Percentiles rank a stretch among this genome's conserved stretches.
These are phyloP conservation scores for Colletotrichum orchidophilum DNA, from an alignment of 2,329 filamentous ascomycete species.

Conservation along the genomic window DNA sequence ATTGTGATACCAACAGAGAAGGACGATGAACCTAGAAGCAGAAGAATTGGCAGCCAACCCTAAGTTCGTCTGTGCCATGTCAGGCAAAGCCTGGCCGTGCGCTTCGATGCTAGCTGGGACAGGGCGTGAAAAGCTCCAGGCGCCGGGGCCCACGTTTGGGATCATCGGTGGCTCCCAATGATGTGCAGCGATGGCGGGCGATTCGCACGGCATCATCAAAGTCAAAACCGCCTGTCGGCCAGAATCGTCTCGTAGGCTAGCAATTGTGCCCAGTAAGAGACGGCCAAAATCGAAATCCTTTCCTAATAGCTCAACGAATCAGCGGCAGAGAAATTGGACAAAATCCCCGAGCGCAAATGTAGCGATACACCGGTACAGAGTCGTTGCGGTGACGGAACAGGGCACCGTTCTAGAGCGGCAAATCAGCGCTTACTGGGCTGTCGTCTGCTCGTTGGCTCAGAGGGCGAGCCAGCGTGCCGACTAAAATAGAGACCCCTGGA, in stretches of 20 bases:
- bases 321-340: slow-evolving; percentile 4
- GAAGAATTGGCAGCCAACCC: slow-evolving; percentile 8
- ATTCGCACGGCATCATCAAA: slow-evolving; percentile 32
- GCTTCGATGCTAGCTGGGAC: slow-evolving; percentile 24
- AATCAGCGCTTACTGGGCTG: slow-evolving; percentile 12
- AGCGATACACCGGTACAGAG: slow-evolving; percentile 8
- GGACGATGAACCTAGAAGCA: neutral
- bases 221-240: slow-evolving; percentile 18
- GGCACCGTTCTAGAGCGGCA: slow-evolving; percentile 5
- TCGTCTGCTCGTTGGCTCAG: slow-evolving; percentile 11
- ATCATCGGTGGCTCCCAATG: slow-evolving; percentile 30
- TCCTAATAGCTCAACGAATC: slow-evolving; percentile 11
- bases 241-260: slow-evolving; percentile 16
- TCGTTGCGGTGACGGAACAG: slow-evolving; percentile 19
- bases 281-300: neutral
- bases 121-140: slow-evolving; percentile 13
- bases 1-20: slow-evolving; percentile 20
- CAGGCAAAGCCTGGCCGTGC: slow-evolving; percentile 22
- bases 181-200: slow-evolving; percentile 33
- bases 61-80: slow-evolving; percentile 17
- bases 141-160: slow-evolving; percentile 27
- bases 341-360: slow-evolving; percentile 9
- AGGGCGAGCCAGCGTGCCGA: slow-evolving; percentile 15
- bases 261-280: slow-evolving; percentile 18
- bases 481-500: slow-evolving; percentile 20